Conservation (phyloP, 2,329 filamentous ascomycete genomes). For the Xylaria sp. region DNA sequence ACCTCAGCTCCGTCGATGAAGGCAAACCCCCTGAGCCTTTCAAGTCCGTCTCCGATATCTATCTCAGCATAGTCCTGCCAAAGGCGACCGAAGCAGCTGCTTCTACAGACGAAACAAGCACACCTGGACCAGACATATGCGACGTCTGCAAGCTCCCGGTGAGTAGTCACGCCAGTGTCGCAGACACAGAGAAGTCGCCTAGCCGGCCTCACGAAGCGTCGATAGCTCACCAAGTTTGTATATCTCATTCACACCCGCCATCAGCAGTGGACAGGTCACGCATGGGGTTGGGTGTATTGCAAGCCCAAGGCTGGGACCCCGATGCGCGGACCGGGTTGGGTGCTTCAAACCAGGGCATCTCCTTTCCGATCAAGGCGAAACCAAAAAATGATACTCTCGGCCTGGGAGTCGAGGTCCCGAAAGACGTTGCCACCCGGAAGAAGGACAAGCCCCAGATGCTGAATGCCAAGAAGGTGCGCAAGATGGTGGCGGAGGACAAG, state of each 20-base stretch:
- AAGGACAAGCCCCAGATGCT: constrained; percentile 55
- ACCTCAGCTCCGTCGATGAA: constrained; percentile 38
- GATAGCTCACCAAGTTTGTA: constrained; percentile 73
- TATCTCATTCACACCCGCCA: constrained; percentile 73
- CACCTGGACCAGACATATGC: constrained; percentile 48
- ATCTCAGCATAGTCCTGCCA: constrained; percentile 70
- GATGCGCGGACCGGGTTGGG: constrained; percentile 76
- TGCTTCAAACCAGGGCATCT: constrained; percentile 70
- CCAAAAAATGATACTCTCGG: constrained; percentile 78
- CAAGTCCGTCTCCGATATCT: constrained; percentile 60
- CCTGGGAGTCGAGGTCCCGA: constrained; percentile 62
- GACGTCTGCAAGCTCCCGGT: constrained; percentile 66
- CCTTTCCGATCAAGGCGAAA: constrained; percentile 74
- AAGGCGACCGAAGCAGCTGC: constrained; percentile 37
- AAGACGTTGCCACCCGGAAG: constrained; percentile 46
- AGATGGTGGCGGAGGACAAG: constrained; percentile 65
- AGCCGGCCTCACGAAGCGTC: constrained; percentile 59
- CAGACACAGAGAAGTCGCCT: constrained; percentile 7
- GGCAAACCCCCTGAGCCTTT: constrained; percentile 34
- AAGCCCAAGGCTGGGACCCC: constrained; percentile 75
- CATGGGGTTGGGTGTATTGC: constrained; percentile 71
- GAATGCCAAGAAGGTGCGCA: constrained; percentile 73
- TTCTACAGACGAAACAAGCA: constrained; percentile 17
- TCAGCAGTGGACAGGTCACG: constrained; percentile 72
- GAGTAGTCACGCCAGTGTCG: constrained; percentile 26